phyloP scores from a whole-genome alignment of 176 grass and related monocot genomes.

The Aegilops sharonensis region DNA sequence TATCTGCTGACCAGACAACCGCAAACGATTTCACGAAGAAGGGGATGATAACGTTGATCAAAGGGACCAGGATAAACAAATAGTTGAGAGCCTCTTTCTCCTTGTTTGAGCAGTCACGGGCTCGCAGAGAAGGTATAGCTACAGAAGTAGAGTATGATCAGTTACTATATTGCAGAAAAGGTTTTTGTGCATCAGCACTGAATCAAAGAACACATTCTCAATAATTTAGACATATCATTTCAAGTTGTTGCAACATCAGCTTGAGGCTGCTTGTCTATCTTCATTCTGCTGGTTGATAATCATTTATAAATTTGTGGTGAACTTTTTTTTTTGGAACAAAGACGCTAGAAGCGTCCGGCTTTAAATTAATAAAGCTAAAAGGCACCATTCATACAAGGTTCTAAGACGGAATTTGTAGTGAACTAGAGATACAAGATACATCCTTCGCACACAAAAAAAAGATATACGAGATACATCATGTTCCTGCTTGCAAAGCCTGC shows the following conservation, averaged over 20 bases:
- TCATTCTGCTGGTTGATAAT: not conserved
- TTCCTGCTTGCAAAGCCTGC: not conserved
- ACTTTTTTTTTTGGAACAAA: not conserved
- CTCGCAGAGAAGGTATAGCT: constrained; percentile 96
- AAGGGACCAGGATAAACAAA: constrained; percentile 82
- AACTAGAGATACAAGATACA: not conserved
- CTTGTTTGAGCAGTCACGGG: constrained; percentile 91
- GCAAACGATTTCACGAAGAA: constrained; percentile 89
- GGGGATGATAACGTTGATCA: constrained; percentile 81
- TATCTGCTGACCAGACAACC: constrained; percentile 95
- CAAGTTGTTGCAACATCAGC: not conserved
- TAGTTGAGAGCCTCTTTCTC: constrained; percentile 99
- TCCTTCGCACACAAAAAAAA: not conserved
- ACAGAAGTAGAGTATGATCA: constrained; percentile 9
- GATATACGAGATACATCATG: not conserved
- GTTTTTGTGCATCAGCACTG: not conserved
- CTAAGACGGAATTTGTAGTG: not conserved
- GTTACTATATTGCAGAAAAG: not conserved
- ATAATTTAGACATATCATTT: not conserved
- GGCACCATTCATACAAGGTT: too few species aligned
- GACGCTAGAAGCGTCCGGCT: too few species aligned
- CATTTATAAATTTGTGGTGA: not conserved
- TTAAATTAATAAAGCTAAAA: too few species aligned
- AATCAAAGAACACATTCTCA: not conserved
- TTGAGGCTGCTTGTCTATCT: not conserved